phyloP scores from a whole-genome alignment of 2,329 filamentous ascomycete genomes.

The Alternaria dauci region DNA sequence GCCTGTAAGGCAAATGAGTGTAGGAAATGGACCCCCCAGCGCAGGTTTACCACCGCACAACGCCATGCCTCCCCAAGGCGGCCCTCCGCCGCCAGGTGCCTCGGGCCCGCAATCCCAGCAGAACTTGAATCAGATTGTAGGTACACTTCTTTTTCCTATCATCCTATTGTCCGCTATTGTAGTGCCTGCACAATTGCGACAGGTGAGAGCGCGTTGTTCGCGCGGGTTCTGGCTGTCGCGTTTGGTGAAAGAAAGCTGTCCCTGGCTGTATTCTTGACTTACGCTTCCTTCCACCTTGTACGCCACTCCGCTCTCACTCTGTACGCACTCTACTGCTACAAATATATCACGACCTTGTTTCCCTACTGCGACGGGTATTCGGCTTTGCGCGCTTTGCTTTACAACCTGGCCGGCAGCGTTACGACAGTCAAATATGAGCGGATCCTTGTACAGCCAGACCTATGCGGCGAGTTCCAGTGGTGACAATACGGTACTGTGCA shows the following conservation, averaged over 20 bases:
- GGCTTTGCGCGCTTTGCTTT: background rate
- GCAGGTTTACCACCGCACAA: slow-evolving; percentile 50
- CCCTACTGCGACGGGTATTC: background rate
- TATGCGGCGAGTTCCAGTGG: background rate
- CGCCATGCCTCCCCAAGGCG: slow-evolving; percentile 58
- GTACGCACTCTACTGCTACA: background rate
- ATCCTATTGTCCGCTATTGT: background rate
- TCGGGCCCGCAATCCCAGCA: slow-evolving; percentile 75
- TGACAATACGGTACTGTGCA: slow-evolving; percentile 1
- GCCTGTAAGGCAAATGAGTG: slow-evolving; percentile 50
- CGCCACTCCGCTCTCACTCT: background rate
- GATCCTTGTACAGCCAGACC: background rate
- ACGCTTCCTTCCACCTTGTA: background rate
- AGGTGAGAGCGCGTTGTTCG: background rate
- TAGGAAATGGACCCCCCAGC: slow-evolving; percentile 54
- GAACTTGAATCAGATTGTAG: slow-evolving; percentile 94
- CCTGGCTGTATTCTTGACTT: background rate
- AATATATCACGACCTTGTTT: background rate
- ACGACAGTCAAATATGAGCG: background rate
- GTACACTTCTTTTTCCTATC: slow-evolving; percentile 50
- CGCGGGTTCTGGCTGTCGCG: background rate
- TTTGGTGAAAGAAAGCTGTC: slow-evolving; percentile 5
- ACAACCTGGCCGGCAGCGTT: background rate
- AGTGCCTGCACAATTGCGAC: background rate
- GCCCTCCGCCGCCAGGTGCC: slow-evolving; percentile 58